Percentiles rank a stretch among this genome's conserved stretches.
These are phyloP conservation scores for Talaromyces liani DNA, from an alignment of 495 filamentous ascomycete genomes.

Conservation along the genomic window DNA sequence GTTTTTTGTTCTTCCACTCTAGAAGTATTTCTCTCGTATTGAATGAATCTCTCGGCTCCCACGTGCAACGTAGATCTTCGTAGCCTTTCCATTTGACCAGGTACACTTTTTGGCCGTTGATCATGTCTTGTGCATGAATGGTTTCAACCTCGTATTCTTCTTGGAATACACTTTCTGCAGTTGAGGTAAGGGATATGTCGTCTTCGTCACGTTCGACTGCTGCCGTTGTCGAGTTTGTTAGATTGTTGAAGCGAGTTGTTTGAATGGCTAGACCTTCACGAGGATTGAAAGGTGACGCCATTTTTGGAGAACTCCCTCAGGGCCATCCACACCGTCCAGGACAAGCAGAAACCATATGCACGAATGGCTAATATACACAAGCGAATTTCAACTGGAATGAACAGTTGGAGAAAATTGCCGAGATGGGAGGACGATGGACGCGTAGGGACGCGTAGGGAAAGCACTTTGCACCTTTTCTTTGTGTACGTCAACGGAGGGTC, in stretches of 20 bases:
- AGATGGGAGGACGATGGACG: not conserved
- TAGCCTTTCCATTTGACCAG: conserved; percentile 66
- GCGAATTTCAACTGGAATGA: not conserved
- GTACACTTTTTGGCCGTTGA: conserved; percentile 38
- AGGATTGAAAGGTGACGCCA: not conserved
- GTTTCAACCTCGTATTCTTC: conserved; percentile 38
- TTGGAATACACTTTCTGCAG: conserved; percentile 29
- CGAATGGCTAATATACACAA: too few relatives aligned
- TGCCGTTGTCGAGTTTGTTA: not conserved
- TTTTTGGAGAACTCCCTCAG: not conserved
- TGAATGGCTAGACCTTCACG: not conserved
- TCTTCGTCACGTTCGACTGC: conserved; percentile 35
- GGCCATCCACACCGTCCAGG: not conserved
- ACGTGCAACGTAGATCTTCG: conserved; percentile 46
- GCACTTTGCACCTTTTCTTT: not conserved
- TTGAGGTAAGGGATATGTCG: conserved; percentile 56
- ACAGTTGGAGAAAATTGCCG: not conserved
- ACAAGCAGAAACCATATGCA: not conserved
- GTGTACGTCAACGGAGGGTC: not conserved
- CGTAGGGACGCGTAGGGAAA: not conserved
- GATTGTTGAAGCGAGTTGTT: not conserved
- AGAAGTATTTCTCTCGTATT: conserved; percentile 34
- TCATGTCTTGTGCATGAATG: conserved; percentile 40
- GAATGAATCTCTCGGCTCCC: conserved; percentile 56
- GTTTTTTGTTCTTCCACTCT: conserved; percentile 49